phyloP scores from a whole-genome alignment of 1,284 basidiomycete genomes.

The Pseudozyma hubeiensis region DNA sequence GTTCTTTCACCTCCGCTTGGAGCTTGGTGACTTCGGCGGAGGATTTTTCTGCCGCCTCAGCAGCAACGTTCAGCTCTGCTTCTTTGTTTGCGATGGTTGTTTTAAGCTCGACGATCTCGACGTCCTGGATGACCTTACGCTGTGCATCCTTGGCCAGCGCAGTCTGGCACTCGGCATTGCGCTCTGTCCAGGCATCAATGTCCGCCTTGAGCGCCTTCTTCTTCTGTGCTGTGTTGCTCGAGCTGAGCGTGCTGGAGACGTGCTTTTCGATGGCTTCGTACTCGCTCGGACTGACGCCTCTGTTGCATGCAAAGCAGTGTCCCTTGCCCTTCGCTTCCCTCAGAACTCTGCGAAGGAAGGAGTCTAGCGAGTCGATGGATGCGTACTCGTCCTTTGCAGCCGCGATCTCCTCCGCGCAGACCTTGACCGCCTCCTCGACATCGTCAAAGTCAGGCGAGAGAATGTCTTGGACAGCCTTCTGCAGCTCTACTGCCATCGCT shows the following conservation, averaged over 20 bases:
- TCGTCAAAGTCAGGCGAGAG: slow-evolving; percentile 69
- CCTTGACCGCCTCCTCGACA: slow-evolving; percentile 75
- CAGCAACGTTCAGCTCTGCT: slow-evolving; percentile 31
- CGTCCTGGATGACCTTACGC: slow-evolving; percentile 43
- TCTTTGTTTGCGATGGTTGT: slow-evolving; percentile 76
- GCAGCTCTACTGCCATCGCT: slow-evolving; percentile 29
- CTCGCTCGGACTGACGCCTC: slow-evolving; percentile 77
- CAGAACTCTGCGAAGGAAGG: slow-evolving; percentile 78
- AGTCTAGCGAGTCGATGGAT: slow-evolving; percentile 63
- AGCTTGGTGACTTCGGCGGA: slow-evolving; percentile 32
- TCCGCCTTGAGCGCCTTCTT: slow-evolving; percentile 76
- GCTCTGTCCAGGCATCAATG: slow-evolving; percentile 70
- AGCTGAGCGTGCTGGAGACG: slow-evolving; percentile 52
- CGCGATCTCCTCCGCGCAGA: slow-evolving; percentile 73
- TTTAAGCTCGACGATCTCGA: slow-evolving; percentile 72
- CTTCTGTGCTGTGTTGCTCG: slow-evolving; percentile 71
- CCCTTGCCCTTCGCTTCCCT: slow-evolving; percentile 76
- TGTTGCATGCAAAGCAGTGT: slow-evolving; percentile 81
- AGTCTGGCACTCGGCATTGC: slow-evolving; percentile 72
- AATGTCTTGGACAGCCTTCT: slow-evolving; percentile 73
- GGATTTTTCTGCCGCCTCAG: slow-evolving; percentile 62
- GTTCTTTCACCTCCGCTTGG: slow-evolving; percentile 46
- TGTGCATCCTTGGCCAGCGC: slow-evolving; percentile 74
- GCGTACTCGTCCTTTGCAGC: slow-evolving; percentile 61
- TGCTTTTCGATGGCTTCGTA: slow-evolving; percentile 66